Evolutionary conservation across 352 stramenopile genomes (phyloP).

Genomic region (Phytophthora idaei): DNA sequence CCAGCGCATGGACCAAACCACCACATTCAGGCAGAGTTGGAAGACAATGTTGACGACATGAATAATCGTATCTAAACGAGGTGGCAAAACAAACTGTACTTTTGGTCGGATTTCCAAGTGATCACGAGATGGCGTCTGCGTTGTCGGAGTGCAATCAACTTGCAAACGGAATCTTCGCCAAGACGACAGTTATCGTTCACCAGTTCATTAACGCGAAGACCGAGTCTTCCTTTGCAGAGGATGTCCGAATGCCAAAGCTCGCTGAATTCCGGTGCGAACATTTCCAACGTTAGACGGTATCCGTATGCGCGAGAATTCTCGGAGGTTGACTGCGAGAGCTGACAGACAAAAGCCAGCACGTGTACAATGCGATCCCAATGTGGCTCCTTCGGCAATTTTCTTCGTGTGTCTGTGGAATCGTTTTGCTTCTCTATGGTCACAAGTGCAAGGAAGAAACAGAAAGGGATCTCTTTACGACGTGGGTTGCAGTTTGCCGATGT

Average conservation of each 20-base stretch:
- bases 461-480: constrained; percentile 15
- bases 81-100: too few relatives aligned
- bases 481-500: too few relatives aligned
- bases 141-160: too few relatives aligned
- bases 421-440: constrained; percentile 39
- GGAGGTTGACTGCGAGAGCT: neutral
- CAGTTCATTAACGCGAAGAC: neutral
- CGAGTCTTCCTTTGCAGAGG: neutral
- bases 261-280: neutral
- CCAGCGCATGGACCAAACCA: constrained; percentile 68
- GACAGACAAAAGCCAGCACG: constrained; percentile 29
- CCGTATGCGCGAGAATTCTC: neutral
- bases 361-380: constrained; percentile 35
- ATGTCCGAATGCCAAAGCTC: neutral
- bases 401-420: constrained; percentile 31
- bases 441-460: constrained; percentile 36
- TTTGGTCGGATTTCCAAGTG: too few relatives aligned
- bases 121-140: too few relatives aligned
- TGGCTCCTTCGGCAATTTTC: constrained; percentile 28
- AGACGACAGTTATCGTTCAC: neutral
- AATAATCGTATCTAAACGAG: neutral
- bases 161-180: neutral
- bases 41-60: too few relatives aligned
- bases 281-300: neutral
- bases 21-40: constrained; percentile 43